Base-by-base conservation (phyloP, 805 yeast species). In the Wickerhamiella bombiphila region DNA sequence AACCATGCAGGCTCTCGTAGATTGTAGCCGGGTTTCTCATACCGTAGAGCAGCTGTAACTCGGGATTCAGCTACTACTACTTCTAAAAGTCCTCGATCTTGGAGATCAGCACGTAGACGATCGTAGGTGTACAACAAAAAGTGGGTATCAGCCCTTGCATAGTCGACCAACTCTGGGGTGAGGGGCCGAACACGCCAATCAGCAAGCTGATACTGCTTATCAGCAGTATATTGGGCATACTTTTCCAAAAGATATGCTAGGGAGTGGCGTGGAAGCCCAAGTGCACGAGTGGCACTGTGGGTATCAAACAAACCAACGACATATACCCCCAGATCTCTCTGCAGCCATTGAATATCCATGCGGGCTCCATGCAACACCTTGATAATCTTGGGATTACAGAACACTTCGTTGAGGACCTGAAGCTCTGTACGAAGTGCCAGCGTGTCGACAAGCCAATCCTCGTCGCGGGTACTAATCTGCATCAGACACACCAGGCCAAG, bases 291-390 rank as follows among this genome's bases (percentile, higher is more conserved):
- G 0, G 98, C 98, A 59, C 78, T 86, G 55, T 69, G 88, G 0
- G 98, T 91, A 57, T 91, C 99, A 56, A 91, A 88, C 21, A 91
- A 58, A 32, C 86, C 70, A 4, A 91, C 98, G 4, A 91, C 61
- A 51, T 91, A 91, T 7, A 91, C 57, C 0, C 99, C 99, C 39
- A 91, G 66, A 53, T 91, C 98, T 45, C 97, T 67, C 61, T 91
- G 99, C 25, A 91, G 64, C 99, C 99, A 91, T 32, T 83, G 76
- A 3, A 91, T 80, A 64, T 91, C 99, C 94, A 83, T 85, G 48
- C 73, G 76, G 0, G 98, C 94, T 43, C 99, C 99, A 56, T 91
- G 99, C 47, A 91, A 74, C 1, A 91, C 93, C 54, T 91, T 91
- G 21, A 82, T 63, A 22, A 88, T 75, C 4, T 59, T 48, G 0